These are phyloP conservation scores for Hypocrella siamensis DNA, from an alignment of 2,329 filamentous ascomycete genomes.

Conservation along the genomic window DNA sequence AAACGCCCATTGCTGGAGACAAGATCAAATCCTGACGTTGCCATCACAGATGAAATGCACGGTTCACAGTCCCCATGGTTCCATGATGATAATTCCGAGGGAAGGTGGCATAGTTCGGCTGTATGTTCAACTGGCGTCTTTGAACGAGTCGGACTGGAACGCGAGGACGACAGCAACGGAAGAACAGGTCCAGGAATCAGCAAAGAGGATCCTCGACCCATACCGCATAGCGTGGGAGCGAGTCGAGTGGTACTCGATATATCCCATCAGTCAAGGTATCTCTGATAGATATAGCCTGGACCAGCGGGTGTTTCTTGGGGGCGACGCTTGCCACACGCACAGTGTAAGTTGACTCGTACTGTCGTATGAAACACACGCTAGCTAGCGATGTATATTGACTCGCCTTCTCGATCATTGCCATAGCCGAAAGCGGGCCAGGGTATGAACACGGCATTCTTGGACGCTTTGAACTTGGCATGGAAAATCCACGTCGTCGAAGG, in stretches of 20 bases:
- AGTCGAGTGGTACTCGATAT: conserved; percentile 62
- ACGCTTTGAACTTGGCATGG: conserved; percentile 85
- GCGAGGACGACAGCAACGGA: conserved; percentile 47
- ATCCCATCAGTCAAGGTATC: conserved; percentile 62
- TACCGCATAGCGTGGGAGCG: conserved; percentile 52
- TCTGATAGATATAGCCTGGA: conserved; percentile 52
- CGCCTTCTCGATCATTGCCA: conserved; percentile 16
- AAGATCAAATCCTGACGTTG: conserved; percentile 14
- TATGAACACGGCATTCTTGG: conserved; percentile 67
- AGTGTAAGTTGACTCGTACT: conserved; percentile 33
- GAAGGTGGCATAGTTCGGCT: conserved; percentile 54
- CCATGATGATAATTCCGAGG: conserved; percentile 66
- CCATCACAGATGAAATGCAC: conserved; percentile 49
- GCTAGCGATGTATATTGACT: neutral
- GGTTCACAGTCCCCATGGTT: conserved; percentile 58
- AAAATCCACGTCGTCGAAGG: conserved; percentile 85
- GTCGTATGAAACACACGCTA: neutral
- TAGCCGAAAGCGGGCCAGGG: conserved; percentile 64
- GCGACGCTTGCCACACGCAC: conserved; percentile 68
- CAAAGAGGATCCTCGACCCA: conserved; percentile 48
- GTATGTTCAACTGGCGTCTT: conserved; percentile 52
- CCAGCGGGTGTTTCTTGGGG: conserved; percentile 57
- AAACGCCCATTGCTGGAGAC: neutral
- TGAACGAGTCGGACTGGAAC: conserved; percentile 43
- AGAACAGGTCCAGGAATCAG: conserved; percentile 46